Base-by-base conservation (phyloP, 1,284 basidiomycete genomes). In the Microbotryomycetes sp. region DNA sequence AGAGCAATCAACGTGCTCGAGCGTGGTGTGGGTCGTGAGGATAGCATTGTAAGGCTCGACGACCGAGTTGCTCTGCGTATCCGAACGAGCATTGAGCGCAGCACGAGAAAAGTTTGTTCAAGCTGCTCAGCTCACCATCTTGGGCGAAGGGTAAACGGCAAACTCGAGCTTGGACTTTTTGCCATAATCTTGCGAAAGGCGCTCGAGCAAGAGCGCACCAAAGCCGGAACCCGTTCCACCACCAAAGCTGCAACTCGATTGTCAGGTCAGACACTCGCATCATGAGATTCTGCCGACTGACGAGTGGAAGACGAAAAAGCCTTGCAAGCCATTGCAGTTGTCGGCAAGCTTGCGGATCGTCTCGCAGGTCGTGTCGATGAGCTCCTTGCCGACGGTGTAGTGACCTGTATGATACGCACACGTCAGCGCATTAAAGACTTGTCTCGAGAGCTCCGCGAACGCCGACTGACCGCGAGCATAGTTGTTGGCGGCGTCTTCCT, bases 41-140 rank as follows among this genome's bases (percentile, higher is more conserved):
- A 99, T 90, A 31, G 92, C 91, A 84, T 99, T 99, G 83, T 99
- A 99, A 2, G 94, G 94, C 80, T 99, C 96, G 60, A 99, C 96
- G 66, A 98, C 89, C 41, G 93, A 97, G 77, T 87, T 94, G 65
- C 35, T 41, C 35, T 41, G 35, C 18, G 35, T 41, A 11, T 41
- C 18, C 11, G 35, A 41, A 18, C 9, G 35, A 91, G 91, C 77
- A 96, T 82, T 89, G 88, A 55, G 91, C n/a, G n/a, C n/a, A n/a
- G n/a, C n/a, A n/a, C n/a, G n/a, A n/a, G n/a, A n/a, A n/a, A n/a
- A n/a, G n/a, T n/a, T n/a, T n/a, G n/a, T n/a, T n/a, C n/a, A n/a
- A n/a, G n/a, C n/a, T n/a, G n/a, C n/a, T n/a, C 35, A 18, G 18
- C 35, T 41, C 11, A 59, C 60, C 49, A 68, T 60, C 31, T 57